Percentiles rank a stretch among this genome's conserved stretches.
These are phyloP conservation scores for Alternaria incomplexa DNA, from an alignment of 2,329 filamentous ascomycete genomes.

Conservation along the genomic window DNA sequence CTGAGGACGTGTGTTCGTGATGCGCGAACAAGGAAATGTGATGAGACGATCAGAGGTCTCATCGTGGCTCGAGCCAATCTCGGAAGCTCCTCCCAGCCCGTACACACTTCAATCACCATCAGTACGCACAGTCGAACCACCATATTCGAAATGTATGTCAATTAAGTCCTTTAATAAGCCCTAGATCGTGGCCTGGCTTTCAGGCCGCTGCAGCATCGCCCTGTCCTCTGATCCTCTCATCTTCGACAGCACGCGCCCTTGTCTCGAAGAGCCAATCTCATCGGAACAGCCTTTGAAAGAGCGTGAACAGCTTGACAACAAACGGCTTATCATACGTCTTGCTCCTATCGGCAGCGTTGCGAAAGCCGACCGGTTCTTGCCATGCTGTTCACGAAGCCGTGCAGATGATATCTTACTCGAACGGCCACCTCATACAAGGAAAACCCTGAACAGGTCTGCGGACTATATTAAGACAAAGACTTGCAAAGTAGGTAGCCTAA, in stretches of 20 bases:
- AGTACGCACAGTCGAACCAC: background rate
- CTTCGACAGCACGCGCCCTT: background rate
- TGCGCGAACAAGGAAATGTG: too few species aligned
- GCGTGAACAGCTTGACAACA: rapidly evolving
- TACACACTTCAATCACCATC: background rate
- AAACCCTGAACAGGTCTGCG: too few species aligned
- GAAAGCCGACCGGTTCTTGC: background rate
- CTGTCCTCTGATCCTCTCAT: background rate
- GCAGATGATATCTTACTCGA: rapidly evolving
- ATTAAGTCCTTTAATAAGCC: background rate
- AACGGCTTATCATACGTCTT: background rate
- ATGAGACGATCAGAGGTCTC: background rate
- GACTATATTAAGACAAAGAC: too few species aligned
- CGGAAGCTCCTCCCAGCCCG: background rate
- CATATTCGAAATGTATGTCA: background rate
- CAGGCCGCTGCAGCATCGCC: background rate
- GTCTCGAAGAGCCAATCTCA: background rate
- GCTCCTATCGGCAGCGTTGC: background rate
- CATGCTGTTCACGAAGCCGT: background rate
- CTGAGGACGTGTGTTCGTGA: background rate
- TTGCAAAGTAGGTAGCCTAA: too few species aligned
- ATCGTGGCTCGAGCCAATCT: background rate
- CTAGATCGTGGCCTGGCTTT: background rate
- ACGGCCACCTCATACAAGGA: too few species aligned
- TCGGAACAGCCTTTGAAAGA: background rate